Evolutionary conservation across 768 basidiomycete genomes (phyloP).

Genomic region (Rhizopogon salebrosus): DNA sequence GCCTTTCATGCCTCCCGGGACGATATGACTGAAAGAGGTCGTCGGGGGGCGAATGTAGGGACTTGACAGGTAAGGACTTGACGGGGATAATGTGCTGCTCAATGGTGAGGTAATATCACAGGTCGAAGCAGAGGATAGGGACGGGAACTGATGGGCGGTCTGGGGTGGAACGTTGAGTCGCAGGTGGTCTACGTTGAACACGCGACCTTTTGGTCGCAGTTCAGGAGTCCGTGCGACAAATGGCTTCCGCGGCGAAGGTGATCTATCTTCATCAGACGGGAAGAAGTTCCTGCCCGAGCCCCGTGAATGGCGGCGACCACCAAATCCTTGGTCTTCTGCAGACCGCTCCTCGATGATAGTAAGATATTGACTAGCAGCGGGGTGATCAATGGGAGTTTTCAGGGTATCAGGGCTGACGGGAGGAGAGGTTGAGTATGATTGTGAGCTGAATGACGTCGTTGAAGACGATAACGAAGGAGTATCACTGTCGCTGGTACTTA

Average conservation of each 20-base stretch:
- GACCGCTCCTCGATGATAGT: conserved; percentile 36
- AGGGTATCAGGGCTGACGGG: conserved; percentile 29
- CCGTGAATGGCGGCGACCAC: conserved; percentile 9
- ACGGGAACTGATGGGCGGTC: conserved; percentile 10
- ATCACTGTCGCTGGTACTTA: conserved; percentile 35
- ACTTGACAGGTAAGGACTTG: background rate
- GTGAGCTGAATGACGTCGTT: conserved; percentile 32
- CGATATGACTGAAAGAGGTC: conserved; percentile 22
- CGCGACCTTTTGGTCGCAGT: conserved; percentile 15
- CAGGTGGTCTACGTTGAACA: conserved; percentile 21
- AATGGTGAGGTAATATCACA: conserved; percentile 4
- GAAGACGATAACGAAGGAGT: conserved; percentile 47
- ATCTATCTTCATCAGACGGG: conserved; percentile 8
- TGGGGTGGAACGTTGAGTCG: conserved; percentile 24
- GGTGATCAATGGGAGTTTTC: conserved; percentile 28
- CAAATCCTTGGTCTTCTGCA: conserved; percentile 13
- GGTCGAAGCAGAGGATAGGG: conserved; percentile 9
- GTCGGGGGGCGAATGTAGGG: conserved; percentile 9
- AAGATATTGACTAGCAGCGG: conserved; percentile 18
- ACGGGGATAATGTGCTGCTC: background rate
- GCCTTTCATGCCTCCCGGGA: conserved; percentile 18
- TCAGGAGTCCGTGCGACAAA: background rate
- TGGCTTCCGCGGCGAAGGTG: background rate
- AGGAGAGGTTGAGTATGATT: conserved; percentile 21
- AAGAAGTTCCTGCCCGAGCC: conserved; percentile 20